Conservation (phyloP, 305 asterid genomes). For the Fraxinus sp. region DNA sequence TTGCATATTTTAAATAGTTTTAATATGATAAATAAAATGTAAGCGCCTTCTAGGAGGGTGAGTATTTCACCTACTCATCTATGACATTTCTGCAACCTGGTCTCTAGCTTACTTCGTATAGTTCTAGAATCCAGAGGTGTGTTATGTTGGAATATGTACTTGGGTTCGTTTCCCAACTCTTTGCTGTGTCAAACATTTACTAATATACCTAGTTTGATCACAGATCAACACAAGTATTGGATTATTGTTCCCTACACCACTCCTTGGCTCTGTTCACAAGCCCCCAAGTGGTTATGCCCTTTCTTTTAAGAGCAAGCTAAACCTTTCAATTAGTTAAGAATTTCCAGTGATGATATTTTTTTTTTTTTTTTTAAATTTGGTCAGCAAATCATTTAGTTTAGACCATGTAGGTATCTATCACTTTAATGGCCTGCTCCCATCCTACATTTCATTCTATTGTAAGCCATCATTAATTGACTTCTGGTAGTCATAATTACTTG, state of each 20-base stretch:
- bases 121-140: not conserved
- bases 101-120: not conserved
- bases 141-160: not conserved
- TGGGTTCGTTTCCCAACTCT: not conserved
- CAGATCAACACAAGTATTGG: not conserved
- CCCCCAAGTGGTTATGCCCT: not conserved
- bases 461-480: not conserved
- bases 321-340: not conserved
- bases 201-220: not conserved
- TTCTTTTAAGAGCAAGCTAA: not conserved
- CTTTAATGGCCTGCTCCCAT: not conserved
- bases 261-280: not conserved
- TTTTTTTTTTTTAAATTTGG: not conserved
- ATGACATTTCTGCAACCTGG: not conserved
- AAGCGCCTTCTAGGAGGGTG: not conserved
- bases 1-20: not conserved
- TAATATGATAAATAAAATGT: not conserved
- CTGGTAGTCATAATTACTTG: not conserved
- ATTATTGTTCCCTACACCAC: not conserved
- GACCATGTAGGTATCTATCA: not conserved
- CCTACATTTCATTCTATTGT: not conserved
- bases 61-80: not conserved
- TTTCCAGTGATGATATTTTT: not conserved
- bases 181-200: not conserved
- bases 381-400: not conserved